These are phyloP conservation scores for Lachancea thermotolerans DNA, from an alignment of 805 yeast genomes.

Conservation along the genomic window DNA sequence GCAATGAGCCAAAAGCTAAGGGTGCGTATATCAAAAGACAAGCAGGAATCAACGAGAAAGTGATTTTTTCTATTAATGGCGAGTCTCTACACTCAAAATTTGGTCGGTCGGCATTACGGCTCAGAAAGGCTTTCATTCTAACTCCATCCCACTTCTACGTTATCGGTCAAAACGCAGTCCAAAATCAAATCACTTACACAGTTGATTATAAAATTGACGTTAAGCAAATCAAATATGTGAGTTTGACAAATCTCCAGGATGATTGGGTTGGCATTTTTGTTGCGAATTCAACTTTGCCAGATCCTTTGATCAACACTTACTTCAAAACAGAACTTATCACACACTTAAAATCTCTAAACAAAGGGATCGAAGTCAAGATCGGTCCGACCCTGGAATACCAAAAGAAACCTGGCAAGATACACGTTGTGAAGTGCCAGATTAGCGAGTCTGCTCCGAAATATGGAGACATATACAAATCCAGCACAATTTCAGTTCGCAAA, in stretches of 20 bases:
- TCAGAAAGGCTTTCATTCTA: slow-evolving; percentile 65
- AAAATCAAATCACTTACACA: slow-evolving; percentile 49
- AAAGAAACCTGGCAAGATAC: slow-evolving; percentile 82
- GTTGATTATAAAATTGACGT: slow-evolving; percentile 62
- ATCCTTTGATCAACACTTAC: slow-evolving; percentile 68
- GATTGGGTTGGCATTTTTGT: slow-evolving; percentile 74
- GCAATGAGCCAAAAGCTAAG: slow-evolving; percentile 66
- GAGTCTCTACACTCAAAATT: slow-evolving; percentile 79
- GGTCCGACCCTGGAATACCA: slow-evolving; percentile 73
- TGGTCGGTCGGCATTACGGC: slow-evolving; percentile 82
- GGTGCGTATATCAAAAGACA: slow-evolving; percentile 72
- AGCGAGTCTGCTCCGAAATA: slow-evolving; percentile 57
- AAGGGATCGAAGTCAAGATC: slow-evolving; percentile 53
- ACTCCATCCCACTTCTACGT: slow-evolving; percentile 59
- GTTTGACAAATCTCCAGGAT: slow-evolving; percentile 73
- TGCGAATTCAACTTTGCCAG: slow-evolving; percentile 46
- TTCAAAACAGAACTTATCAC: slow-evolving; percentile 88
- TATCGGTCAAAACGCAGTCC: slow-evolving; percentile 64
- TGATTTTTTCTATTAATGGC: slow-evolving; percentile 75
- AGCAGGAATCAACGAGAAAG: slow-evolving; percentile 59
- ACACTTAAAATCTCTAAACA: slow-evolving; percentile 56
- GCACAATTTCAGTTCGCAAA: slow-evolving; percentile 69
- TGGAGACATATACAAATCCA: slow-evolving; percentile 80
- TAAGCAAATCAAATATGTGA: slow-evolving; percentile 50
- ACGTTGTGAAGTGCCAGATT: slow-evolving; percentile 60